phyloP scores from a whole-genome alignment of 2,329 filamentous ascomycete species.

The Phialocephala subalpina region DNA sequence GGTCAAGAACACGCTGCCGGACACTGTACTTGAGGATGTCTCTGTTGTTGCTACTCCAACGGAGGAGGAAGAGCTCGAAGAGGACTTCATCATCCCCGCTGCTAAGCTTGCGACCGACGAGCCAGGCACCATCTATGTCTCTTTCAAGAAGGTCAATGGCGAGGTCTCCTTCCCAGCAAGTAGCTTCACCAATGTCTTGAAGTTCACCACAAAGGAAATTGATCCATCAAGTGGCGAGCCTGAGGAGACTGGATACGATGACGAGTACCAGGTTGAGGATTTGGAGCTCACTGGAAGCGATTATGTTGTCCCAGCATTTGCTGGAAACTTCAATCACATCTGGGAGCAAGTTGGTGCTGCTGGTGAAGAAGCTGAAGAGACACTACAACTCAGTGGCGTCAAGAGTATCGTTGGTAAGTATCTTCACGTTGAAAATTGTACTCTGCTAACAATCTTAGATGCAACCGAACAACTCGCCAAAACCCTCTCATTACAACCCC shows the following conservation, averaged over 20 bases:
- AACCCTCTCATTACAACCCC: conserved; percentile 86
- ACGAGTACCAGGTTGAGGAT: conserved; percentile 97
- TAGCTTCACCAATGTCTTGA: conserved; percentile 90
- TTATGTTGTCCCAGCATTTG: conserved; percentile 92
- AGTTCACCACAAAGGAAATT: conserved; percentile 98
- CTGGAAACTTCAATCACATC: conserved; percentile 92
- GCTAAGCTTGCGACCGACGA: conserved; percentile 84
- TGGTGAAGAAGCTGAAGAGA: conserved; percentile 91
- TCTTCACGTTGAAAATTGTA: neutral
- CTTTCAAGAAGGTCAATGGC: conserved; percentile 84
- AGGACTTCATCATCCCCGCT: conserved; percentile 93
- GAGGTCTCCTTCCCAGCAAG: conserved; percentile 80
- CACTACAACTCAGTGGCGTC: conserved; percentile 83
- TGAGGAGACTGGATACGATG: conserved; percentile 91
- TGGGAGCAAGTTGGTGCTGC: conserved; percentile 94
- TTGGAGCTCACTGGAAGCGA: conserved; percentile 91
- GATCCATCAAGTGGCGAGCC: conserved; percentile 93
- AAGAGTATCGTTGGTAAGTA: conserved; percentile 87
- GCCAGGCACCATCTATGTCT: conserved; percentile 93
- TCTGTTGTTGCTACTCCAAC: conserved; percentile 81
- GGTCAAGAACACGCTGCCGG: conserved; percentile 94
- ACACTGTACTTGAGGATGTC: conserved; percentile 89
- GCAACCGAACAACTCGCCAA: conserved; percentile 91
- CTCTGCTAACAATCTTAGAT: conserved; percentile 60
- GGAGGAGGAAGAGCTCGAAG: conserved; percentile 84